Evolutionary conservation across 1,139 yeast genomes (phyloP), one percentile per base, ranked within the genome.

Genomic region (Taphrina flavorubra): DNA sequence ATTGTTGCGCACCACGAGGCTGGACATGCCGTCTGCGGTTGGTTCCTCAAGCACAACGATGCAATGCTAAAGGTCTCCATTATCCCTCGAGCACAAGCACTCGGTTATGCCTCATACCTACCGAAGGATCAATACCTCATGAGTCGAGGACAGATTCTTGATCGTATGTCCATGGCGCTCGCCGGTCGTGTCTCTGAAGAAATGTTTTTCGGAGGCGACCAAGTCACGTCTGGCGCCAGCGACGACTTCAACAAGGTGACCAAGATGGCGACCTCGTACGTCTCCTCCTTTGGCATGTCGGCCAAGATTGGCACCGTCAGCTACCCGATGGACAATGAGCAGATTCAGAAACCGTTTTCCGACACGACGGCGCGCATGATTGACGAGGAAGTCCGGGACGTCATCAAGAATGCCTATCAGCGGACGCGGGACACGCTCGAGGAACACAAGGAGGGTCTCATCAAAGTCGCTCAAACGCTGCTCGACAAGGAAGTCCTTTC

Each of bases 161-260:
- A 94, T 77, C 84, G 97, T 74, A 94, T 94, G 97, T 86, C 92
- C 36, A 94, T 94, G 97, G 91, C 98, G 0, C 83, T 94, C 67
- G 99, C 98, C 64, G 99, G 99, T 6, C 85, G 99, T 75, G 97
- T 94, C 1, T 88, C 96, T 57, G 99, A 94, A 79, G 98, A 94
- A 79, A 79, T 94, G 59, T 92, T 92, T 78, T 94, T 94, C 77
- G 72, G 71, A 18, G 64, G 68, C 44, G 84, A 85, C 56, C 86
- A 92, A 4, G 97, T 94, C 20, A 92, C 98, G 3, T 87, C 96
- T 69, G 99, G 99, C 72, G 99, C 97, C 0, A 87, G 91, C 67
- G 97, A 94, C 77, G 99, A 94, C 78, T 94, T 94, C 82, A 91
- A 92, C 77, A 92, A 94, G 78, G 97, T 94, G n/a, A 94, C 98